Evolutionary conservation across 768 basidiomycete genomes (phyloP).

Genomic region (Cystofilobasidium macerans): DNA sequence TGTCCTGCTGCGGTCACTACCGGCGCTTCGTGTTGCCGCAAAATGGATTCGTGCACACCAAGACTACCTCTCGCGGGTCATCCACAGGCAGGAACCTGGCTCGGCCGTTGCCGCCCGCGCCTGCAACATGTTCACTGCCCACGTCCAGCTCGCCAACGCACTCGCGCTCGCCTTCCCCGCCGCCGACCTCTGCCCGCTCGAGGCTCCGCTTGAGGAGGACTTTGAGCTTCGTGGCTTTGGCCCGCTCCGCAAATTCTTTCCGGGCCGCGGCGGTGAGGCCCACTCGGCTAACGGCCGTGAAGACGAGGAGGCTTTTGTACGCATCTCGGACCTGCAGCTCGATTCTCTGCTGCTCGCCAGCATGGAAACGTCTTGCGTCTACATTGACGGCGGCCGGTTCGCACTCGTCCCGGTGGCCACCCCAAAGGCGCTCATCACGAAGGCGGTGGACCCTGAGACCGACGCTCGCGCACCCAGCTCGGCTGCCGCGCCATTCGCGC

Average conservation of each 20-base stretch:
- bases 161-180: constrained; percentile 60
- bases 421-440: too few relatives aligned
- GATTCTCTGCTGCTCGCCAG: not conserved
- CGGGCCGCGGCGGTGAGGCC: constrained; percentile 31
- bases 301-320: constrained; percentile 90
- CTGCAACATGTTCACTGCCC: constrained; percentile 60
- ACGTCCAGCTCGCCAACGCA: constrained; percentile 53
- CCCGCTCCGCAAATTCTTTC: constrained; percentile 59
- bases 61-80: constrained; percentile 50
- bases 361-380: not conserved
- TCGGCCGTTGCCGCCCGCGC: constrained; percentile 18
- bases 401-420: too few relatives aligned
- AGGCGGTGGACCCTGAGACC: too few relatives aligned
- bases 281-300: constrained; percentile 51
- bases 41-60: constrained; percentile 79
- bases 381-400: not conserved
- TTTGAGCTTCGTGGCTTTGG: constrained; percentile 75
- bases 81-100: not conserved
- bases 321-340: constrained; percentile 66
- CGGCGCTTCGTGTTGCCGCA: constrained; percentile 71
- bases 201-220: constrained; percentile 72
- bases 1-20: constrained; percentile 69
- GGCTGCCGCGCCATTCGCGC: not conserved
- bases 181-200: constrained; percentile 45
- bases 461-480: too few relatives aligned